Base-by-base conservation (phyloP, 441 rosid species). In the Aleurites moluccanus region DNA sequence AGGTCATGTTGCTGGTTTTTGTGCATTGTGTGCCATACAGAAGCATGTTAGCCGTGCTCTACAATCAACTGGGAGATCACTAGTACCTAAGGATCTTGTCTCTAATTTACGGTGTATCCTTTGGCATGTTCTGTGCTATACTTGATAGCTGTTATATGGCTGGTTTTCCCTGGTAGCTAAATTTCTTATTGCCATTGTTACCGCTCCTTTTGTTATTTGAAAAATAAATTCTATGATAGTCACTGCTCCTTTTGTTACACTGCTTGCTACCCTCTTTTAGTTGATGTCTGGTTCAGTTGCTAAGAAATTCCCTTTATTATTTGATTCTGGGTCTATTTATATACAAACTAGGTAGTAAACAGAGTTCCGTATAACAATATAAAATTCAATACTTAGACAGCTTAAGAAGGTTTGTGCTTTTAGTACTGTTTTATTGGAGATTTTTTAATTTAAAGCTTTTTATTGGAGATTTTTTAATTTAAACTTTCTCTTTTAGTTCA, bases 1-100 rank as follows among this genome's bases (percentile, higher is more conserved):
- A 96, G 99, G 99, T 70, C 93, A 76, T 77, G 80, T 93, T 25
- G 87, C 91, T 86, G 99, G 99, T 20, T 96, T 93, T 75, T 96
- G 98, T 82, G 98, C 97, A 28, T 79, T 96, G 84, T 96, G 99
- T 81, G 99, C 98, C 67, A 93, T 96, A 69, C 99, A 96, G 86
- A 91, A 86, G 69, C 99, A 96, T 81, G 96, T 96, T 71, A 91
- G 92, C 77, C 81, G 84, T 73, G 98, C 97, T 60, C 84, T 90
- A 67, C 88, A 92, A 80, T 81, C 97, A 40, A 83, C 85, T 68
- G 98, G 98, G 76, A 83, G 88, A 79, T 90, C 86, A 72, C 77
- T 92, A 81, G 91, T 88, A 8, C 99, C 99, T 0, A 95, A 92
- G 73, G 90, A 91, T 85, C 89, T 93, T 42, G 98, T 96, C 79